Base-by-base conservation (phyloP, 108 stramenopile species). In the Aurantiochytrium sp. region DNA sequence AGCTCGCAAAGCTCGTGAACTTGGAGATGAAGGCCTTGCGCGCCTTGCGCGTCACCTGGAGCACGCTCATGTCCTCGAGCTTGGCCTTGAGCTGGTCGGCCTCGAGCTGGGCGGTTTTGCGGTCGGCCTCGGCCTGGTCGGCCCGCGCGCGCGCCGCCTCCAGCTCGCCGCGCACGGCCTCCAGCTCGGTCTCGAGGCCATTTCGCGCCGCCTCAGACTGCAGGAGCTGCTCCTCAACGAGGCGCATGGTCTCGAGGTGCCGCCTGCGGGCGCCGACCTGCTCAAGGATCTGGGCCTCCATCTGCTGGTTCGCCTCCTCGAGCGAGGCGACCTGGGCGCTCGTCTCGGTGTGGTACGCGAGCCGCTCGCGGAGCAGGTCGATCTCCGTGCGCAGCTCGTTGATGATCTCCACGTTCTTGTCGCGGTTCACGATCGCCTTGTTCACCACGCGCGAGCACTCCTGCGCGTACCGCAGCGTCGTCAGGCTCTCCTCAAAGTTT, bases 401-500 rank as follows among this genome's bases (percentile, higher is more conserved):
- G 59, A 65, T 65, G 59, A 65, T 34, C 24, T 65, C 59, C 27
- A 34, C 34, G 59, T 65, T 65, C 1, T 30, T 34, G 34, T 65
- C 59, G 19, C 59, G 59, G 19, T 65, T 65, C 27, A 65, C 34
- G 19, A 65, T 65, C 32, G 59, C 59, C 32, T 34, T 30, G 34
- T 65, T 65, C 27, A 65, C 34, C 2, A 65, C 59, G 27, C 59
- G 59, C 32, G 59, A 65, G 59, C 59, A 65, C 12, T 65, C 59
- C 34, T 65, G 59, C n/a, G 90, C 90, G 37, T 89, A 92, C n/a
- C 81, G 87, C 55, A 92, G 68, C 6, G 89, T 86, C 27, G 88
- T 88, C 41, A 92, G 81, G 52, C 85, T 89, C 54, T 92, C 91
- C 37, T 90, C 90, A 4, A 37, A 52, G 87, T 92, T 90, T 30